Percentiles rank a stretch among this genome's conserved stretches.
These are phyloP conservation scores for Rhodotorula sp. DNA, from an alignment of 1,284 basidiomycete genomes.

Conservation along the genomic window DNA sequence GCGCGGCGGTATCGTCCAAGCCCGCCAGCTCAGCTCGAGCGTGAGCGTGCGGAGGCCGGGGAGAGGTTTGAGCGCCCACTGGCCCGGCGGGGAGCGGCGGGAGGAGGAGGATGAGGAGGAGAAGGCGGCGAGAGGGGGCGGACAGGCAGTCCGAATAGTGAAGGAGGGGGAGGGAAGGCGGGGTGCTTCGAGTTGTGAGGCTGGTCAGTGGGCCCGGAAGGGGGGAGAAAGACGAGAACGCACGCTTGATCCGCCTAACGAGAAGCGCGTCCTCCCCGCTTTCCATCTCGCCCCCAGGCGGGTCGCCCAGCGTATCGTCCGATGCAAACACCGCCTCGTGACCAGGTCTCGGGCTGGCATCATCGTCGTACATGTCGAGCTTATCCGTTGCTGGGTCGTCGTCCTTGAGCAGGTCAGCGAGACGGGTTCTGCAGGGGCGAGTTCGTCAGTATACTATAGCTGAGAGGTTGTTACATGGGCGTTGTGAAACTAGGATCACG, in stretches of 20 bases:
- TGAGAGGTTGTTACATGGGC: background rate
- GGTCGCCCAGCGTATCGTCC: slow-evolving; percentile 1
- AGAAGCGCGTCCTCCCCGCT: background rate
- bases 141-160: background rate
- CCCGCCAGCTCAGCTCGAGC: slow-evolving; percentile 8
- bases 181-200: background rate
- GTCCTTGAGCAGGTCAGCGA: background rate
- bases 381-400: slow-evolving; percentile 2
- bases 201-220: background rate
- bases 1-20: background rate
- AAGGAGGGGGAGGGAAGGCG: background rate
- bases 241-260: background rate
- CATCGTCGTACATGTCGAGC: slow-evolving; percentile 2
- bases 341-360: background rate
- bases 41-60: slow-evolving; percentile 13
- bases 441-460: too few species aligned
- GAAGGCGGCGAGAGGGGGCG: background rate
- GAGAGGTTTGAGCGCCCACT: background rate
- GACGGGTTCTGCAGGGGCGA: background rate
- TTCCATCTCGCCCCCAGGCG: background rate
- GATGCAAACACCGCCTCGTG: background rate
- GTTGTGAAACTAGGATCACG: background rate
- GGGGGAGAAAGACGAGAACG: background rate
- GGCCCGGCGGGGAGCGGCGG: background rate
- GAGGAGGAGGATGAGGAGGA: background rate